Percentiles rank a stretch among this genome's conserved stretches.
Conservation (phyloP, 768 basidiomycete species). For the Termitomyces bulborhizus region DNA sequence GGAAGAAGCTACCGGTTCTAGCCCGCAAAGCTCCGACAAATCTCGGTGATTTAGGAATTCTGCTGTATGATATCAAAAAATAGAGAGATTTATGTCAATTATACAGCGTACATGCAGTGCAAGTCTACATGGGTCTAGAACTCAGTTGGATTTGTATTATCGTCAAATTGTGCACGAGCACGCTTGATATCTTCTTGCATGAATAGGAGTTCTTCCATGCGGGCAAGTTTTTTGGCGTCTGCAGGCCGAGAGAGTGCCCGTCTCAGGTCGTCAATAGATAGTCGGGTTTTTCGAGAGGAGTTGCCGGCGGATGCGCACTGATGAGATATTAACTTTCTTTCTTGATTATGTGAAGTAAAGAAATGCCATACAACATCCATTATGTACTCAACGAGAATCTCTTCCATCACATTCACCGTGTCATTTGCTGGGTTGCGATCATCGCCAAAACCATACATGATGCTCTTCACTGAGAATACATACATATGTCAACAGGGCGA, state of each 20-base stretch:
- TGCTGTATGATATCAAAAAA: neutral
- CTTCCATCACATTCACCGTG: conserved; percentile 89
- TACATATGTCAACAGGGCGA: conserved; percentile 1
- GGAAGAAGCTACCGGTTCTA: neutral
- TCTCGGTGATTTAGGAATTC: conserved; percentile 7
- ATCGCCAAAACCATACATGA: conserved; percentile 95
- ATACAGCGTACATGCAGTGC: neutral
- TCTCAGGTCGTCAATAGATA: conserved; percentile 83
- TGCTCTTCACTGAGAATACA: conserved; percentile 54
- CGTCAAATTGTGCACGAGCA: conserved; percentile 71
- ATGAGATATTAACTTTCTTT: conserved; percentile 7
- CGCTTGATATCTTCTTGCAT: conserved; percentile 94
- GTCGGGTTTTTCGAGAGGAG: conserved; percentile 61
- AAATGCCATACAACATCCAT: conserved; percentile 70
- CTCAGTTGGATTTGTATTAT: conserved; percentile 37
- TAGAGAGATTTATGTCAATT: neutral
- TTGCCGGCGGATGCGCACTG: conserved; percentile 75
- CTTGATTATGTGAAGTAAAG: conserved; percentile 4
- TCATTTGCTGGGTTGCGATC: conserved; percentile 84
- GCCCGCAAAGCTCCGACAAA: neutral
- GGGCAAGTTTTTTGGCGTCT: conserved; percentile 88
- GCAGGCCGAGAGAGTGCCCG: conserved; percentile 74
- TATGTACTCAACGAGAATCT: conserved; percentile 87
- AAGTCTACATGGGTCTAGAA: conserved; percentile 24
- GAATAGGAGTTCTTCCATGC: conserved; percentile 88